Conservation (phyloP, 164 flowering plant genomes). For the Vitis rupestris region DNA sequence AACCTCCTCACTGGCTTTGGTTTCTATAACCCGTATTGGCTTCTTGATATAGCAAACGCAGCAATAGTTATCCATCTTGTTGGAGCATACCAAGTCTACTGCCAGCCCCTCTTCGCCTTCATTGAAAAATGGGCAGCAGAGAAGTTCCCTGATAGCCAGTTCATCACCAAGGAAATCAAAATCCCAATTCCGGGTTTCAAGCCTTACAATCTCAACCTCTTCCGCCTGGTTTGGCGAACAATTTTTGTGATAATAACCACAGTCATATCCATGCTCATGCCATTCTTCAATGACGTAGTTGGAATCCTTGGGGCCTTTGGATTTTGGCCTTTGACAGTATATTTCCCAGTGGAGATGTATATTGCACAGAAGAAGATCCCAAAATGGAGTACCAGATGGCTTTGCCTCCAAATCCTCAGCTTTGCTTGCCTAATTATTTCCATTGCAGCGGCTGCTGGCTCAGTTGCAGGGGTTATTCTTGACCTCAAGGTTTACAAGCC, state of each 20-base stretch:
- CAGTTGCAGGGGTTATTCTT: conserved; percentile 50
- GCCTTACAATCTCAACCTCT: conserved; percentile 47
- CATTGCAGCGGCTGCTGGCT: conserved; percentile 66
- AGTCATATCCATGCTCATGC: conserved; percentile 65
- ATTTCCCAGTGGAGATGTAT: conserved; percentile 80
- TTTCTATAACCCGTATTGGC: conserved; percentile 67
- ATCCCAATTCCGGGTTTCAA: conserved; percentile 36
- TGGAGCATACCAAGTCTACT: conserved; percentile 72
- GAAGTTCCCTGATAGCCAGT: conserved; percentile 37
- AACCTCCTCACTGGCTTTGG: conserved; percentile 75
- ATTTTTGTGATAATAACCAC: conserved; percentile 57
- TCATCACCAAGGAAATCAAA: conserved; percentile 41
- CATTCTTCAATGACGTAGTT: conserved; percentile 72
- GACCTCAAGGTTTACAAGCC: conserved; percentile 52
- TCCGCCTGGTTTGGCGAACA: conserved; percentile 60
- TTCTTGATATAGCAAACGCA: conserved; percentile 59
- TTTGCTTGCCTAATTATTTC: conserved; percentile 52
- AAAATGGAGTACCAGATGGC: conserved; percentile 61
- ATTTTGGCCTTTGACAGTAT: conserved; percentile 78
- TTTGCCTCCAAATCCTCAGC: conserved; percentile 57
- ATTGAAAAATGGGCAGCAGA: conserved; percentile 38
- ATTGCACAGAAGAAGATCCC: conserved; percentile 55
- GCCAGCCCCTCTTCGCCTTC: conserved; percentile 69
- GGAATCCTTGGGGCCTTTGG: conserved; percentile 70
- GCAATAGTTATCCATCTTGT: conserved; percentile 69